A percentile compares a stretch with the other conserved stretches of the same genome.
phyloP scores from a whole-genome alignment of 371 early-diverging fungal species.

The Circinella umbellata region DNA sequence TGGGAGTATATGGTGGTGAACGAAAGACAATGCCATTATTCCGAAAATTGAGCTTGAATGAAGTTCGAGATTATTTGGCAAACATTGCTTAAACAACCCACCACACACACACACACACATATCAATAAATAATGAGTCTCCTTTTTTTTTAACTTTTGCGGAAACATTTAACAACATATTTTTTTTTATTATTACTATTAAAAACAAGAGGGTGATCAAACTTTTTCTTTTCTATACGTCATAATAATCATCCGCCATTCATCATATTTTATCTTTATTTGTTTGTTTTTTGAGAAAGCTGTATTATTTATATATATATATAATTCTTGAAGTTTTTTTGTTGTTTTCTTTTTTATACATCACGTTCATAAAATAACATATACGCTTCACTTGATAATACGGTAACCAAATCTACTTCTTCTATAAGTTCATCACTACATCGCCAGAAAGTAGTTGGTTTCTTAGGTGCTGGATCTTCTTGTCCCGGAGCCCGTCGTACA shows the following conservation, averaged over 20 bases:
- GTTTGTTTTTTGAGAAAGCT: constrained; percentile 7
- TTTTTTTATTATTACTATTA: too few relatives aligned
- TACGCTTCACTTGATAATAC: constrained; percentile 53
- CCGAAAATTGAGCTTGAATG: constrained; percentile 73
- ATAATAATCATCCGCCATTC: too few relatives aligned
- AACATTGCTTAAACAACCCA: constrained; percentile 75
- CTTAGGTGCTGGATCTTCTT: constrained; percentile 40
- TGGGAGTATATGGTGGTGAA: constrained; percentile 64
- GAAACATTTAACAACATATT: too few relatives aligned
- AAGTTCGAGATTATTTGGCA: constrained; percentile 95
- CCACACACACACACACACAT: too few relatives aligned
- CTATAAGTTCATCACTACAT: constrained; percentile 90
- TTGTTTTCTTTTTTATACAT: constrained; percentile 15
- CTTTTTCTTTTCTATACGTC: too few relatives aligned
- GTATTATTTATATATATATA: too few relatives aligned
- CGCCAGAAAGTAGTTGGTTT: constrained; percentile 67
- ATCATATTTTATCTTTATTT: background rate
- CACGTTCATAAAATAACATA: constrained; percentile 23
- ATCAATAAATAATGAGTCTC: too few relatives aligned
- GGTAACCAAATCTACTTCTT: constrained; percentile 71
- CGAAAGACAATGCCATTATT: constrained; percentile 69
- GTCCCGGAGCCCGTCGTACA: constrained; percentile 39
- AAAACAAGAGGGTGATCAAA: too few relatives aligned
- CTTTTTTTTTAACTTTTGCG: too few relatives aligned
- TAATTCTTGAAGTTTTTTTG: background rate